These are phyloP conservation scores for Fusarium foetens DNA, from an alignment of 2,329 filamentous ascomycete genomes.

Conservation along the genomic window DNA sequence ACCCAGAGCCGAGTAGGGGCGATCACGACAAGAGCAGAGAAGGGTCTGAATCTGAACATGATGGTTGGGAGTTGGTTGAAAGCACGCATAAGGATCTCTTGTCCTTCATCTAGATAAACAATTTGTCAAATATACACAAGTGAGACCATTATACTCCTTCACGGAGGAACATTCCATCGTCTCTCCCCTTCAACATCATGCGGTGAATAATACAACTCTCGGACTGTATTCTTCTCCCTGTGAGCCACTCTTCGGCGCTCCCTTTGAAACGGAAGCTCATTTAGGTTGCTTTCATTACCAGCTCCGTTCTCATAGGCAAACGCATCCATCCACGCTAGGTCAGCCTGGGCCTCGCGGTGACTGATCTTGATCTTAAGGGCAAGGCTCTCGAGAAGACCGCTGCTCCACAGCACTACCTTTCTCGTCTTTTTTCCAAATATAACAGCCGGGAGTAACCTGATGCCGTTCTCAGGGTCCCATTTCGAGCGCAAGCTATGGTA, in stretches of 20 bases:
- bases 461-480: not conserved
- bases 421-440: not conserved
- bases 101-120: not conserved
- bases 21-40: not conserved
- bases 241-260: rapidly evolving
- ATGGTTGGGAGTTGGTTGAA: conserved; percentile 30
- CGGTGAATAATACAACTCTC: not conserved
- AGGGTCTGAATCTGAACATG: not conserved
- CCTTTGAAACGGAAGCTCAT: not conserved
- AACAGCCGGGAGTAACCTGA: not conserved
- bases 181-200: not conserved
- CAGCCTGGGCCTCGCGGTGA: not conserved
- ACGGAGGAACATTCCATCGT: not conserved
- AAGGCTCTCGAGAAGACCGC: not conserved
- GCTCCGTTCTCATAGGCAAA: not conserved
- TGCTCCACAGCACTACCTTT: not conserved
- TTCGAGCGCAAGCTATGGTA: not conserved
- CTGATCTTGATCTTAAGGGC: not conserved
- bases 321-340: not conserved
- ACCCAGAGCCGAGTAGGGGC: conserved; percentile 51
- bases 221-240: not conserved
- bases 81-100: not conserved
- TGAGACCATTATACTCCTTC: not conserved
- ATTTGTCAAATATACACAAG: not conserved
- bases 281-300: not conserved